Base-by-base conservation (phyloP, 768 basidiomycete species). In the Boletales sp. region DNA sequence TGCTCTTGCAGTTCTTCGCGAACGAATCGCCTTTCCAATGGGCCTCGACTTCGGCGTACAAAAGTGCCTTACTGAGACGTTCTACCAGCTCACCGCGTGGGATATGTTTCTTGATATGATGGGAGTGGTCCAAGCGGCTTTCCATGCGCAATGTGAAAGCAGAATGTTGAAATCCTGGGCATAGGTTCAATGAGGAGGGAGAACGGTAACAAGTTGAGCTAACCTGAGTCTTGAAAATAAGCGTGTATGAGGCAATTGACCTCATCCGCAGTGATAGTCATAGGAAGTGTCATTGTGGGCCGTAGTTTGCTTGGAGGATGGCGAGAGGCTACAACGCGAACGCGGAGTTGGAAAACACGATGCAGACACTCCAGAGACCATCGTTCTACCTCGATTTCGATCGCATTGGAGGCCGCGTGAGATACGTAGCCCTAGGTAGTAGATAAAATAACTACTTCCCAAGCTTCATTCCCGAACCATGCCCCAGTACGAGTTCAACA, bases 221-320 rank as follows among this genome's bases (percentile, higher is more conserved):
- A 27, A 88, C 90, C 90, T 30, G 88, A 90, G 58, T 93, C 90
- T 56, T 84, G 75, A 55, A 93, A 81, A 62, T 91, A 93, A 2
- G 90, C 78, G 66, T 92, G 83, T 41, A 93, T 84, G 54, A 92
- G 80, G 60, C 85, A 88, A 64, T 93, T 93, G 52, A 93, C 76
- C 64, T 92, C 87, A 56, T 91, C 89, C 34, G 89, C 85, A 36
- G 83, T 81, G 54, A 90, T 85, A 30, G 77, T 75, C 42, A 86
- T 77, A 43, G 78, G 76, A 47, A 75, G 69, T 38, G 68, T 65
- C 62, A 75, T 73, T 10, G 37, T 49, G 37, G 31, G 50, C 51
- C 30, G 51, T 31, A 15, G 35, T 24, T 36, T 19, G 38, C 24
- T 40, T 8, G 4, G 40, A n/a, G 17, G 18, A 15, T 32, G 24